These are phyloP conservation scores for Aegilops tauschii DNA, from an alignment of 176 grass and related monocot genomes.

Conservation along the genomic window DNA sequence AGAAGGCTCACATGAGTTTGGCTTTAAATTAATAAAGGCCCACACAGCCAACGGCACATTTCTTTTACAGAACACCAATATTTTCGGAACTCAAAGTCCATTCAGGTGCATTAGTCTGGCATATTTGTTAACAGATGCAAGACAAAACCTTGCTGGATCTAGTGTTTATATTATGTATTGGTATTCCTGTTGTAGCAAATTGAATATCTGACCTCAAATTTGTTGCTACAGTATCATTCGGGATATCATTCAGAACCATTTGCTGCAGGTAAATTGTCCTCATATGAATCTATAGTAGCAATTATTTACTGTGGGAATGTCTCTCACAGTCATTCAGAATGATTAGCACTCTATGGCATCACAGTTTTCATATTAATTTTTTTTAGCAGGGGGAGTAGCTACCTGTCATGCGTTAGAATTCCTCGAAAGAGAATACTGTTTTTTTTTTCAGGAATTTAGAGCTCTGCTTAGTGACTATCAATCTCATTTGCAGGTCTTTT, in stretches of 20 bases:
- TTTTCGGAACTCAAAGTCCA: not conserved
- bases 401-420: not conserved
- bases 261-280: constrained; percentile 69
- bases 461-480: constrained; percentile 9
- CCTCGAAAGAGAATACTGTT: not conserved
- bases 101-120: not conserved
- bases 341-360: not conserved
- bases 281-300: constrained; percentile 6
- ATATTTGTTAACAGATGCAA: not conserved
- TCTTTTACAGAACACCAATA: not conserved
- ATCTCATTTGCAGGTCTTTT: constrained; percentile 67
- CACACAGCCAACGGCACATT: not conserved
- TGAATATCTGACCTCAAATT: constrained; percentile 11
- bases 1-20: not conserved
- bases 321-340: not conserved
- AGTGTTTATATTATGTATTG: constrained; percentile 2
- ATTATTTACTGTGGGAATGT: not conserved
- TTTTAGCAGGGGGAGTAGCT: not conserved
- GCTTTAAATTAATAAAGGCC: not conserved
- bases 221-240: constrained; percentile 85
- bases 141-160: not conserved
- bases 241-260: constrained; percentile 98
- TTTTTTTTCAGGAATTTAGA: constrained; percentile 10
- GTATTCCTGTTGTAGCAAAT: not conserved
- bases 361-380: not conserved